These are phyloP conservation scores for Corchorus capsularis DNA, from an alignment of 345 rosid species.

Conservation along the genomic window DNA sequence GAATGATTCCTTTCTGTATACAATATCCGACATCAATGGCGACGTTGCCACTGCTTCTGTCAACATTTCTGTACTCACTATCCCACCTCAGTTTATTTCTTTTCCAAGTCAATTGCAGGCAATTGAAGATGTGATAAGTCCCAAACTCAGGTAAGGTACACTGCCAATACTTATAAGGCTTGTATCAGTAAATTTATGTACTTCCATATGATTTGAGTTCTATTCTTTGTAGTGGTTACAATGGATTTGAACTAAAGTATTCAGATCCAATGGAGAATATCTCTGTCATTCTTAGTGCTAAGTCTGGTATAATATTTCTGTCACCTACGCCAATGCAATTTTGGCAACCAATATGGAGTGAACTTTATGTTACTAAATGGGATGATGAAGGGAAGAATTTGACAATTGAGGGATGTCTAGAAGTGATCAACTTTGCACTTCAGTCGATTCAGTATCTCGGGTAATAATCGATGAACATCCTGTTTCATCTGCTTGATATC, in stretches of 20 bases:
- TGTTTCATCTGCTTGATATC: too few relatives aligned
- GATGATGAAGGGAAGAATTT: constrained; percentile 46
- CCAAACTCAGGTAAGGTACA: constrained; percentile 59
- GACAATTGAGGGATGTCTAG: constrained; percentile 61
- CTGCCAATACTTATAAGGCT: constrained; percentile 6
- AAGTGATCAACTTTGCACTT: constrained; percentile 70
- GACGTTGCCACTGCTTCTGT: constrained; percentile 67
- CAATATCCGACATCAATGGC: constrained; percentile 64
- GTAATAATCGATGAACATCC: constrained; percentile 36
- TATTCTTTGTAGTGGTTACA: constrained; percentile 58
- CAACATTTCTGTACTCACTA: constrained; percentile 57
- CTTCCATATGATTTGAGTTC: neutral
- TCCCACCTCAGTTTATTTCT: constrained; percentile 82
- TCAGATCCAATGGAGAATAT: constrained; percentile 69
- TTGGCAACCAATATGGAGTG: constrained; percentile 58
- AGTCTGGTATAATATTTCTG: constrained; percentile 53
- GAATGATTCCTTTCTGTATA: constrained; percentile 68
- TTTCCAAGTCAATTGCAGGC: constrained; percentile 69
- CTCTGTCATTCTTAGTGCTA: constrained; percentile 60
- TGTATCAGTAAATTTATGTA: neutral
- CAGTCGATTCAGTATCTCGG: constrained; percentile 81
- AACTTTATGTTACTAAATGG: constrained; percentile 45
- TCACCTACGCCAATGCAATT: constrained; percentile 73
- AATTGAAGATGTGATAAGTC: constrained; percentile 72
- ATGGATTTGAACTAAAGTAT: constrained; percentile 68